A percentile compares a stretch with the other conserved stretches of the same genome.
Conservation (phyloP, 768 basidiomycete species). For the Cyathus striatus region DNA sequence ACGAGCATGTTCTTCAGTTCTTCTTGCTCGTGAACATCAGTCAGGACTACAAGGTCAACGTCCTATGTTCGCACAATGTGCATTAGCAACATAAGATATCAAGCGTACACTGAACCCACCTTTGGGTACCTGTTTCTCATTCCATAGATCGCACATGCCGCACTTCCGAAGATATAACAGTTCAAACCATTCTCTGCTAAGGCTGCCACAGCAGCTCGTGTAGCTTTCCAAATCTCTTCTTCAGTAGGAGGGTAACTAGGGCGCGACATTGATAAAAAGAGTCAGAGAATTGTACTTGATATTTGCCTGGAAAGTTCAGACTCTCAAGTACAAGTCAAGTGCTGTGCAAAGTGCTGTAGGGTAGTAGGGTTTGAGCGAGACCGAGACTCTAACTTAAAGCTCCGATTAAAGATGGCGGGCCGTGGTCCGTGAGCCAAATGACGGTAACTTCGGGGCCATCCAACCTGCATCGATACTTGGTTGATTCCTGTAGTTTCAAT, state of each 20-base stretch:
- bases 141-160: constrained; percentile 33
- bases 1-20: constrained; percentile 4
- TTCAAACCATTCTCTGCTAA: constrained; percentile 16
- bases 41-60: constrained; percentile 29
- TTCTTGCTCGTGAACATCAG: constrained; percentile 2
- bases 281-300: not conserved
- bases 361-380: too few species aligned
- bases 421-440: too few species aligned
- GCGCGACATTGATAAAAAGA: not conserved
- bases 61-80: constrained; percentile 18
- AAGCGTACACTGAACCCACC: constrained; percentile 11
- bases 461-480: too few species aligned
- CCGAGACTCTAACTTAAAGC: too few species aligned
- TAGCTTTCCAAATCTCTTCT: constrained; percentile 18
- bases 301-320: not conserved
- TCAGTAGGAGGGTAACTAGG: not conserved
- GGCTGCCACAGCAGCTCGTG: constrained; percentile 18
- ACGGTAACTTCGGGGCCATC: too few species aligned
- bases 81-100: not conserved
- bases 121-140: constrained; percentile 26
- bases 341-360: too few species aligned
- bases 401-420: too few species aligned
- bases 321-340: too few species aligned
- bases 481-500: too few species aligned
- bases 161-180: constrained; percentile 31